Base-by-base conservation (phyloP, 2,329 filamentous ascomycete genomes). In the Penicillium sp. region DNA sequence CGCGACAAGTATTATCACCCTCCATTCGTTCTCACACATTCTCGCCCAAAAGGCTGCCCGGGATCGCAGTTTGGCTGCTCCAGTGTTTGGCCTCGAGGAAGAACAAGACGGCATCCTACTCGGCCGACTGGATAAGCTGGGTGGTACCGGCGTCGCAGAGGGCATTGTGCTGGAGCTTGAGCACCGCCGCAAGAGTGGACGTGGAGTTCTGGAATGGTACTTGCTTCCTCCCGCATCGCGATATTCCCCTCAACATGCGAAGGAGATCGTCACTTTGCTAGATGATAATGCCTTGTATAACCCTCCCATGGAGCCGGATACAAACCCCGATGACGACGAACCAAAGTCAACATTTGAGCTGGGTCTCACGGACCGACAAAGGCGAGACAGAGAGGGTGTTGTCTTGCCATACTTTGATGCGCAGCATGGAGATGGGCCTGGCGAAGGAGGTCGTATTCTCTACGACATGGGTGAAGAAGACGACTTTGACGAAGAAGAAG, bases 381-480 rank as follows among this genome's bases (percentile, higher is more conserved):
- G 90, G 67, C 83, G 84, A 64, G 94, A 96, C 52, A 82, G 95
- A 27, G 94, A 97, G 69, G 91, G 90, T 0, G 91, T 99, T 9
- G 90, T 98, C 41, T 74, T 98, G 75, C 95, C 95, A 16, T 98
- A 99, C 74, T 97, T 96, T 76, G 95, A 99, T 79, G 95, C 95
- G 24, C 95, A 99, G 82, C 91, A 87, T 54, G 89, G 75, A 14
- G 75, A 80, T 58, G 85, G 83, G 4, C 80, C 86, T 0, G 93
- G 93, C 0, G 92, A 96, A 69, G 94, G 95, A 4, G 95, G 95
- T 0, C 84, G 94, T 60, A 99, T 99, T 65, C 73, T 99, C 70
- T 99, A 99, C 74, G 94, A 98, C 68, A 96, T 98, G 90, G 94
- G 93, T 1, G 85, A 87, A 62, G 95, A 98, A 78, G 95, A 99